phyloP scores from a whole-genome alignment of 2,329 filamentous ascomycete genomes.

The Ophiosphaerella korrae region DNA sequence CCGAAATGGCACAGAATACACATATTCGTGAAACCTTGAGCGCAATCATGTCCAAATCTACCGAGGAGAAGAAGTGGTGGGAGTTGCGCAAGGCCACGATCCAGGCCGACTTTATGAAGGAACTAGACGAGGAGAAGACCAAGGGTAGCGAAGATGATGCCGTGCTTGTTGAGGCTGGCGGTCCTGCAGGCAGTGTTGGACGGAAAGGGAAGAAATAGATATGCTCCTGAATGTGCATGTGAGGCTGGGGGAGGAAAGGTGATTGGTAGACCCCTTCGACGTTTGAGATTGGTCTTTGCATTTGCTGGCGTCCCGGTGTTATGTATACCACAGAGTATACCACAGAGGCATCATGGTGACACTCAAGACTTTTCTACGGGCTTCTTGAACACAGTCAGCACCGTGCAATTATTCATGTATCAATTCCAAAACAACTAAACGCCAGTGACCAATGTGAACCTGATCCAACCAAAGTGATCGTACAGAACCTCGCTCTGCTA shows the following conservation, averaged over 20 bases:
- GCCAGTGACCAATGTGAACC: conserved; percentile 35
- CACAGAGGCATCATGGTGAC: background rate
- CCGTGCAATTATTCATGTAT: conserved; percentile 18
- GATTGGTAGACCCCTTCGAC: too few species aligned
- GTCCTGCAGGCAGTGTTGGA: conserved; percentile 8
- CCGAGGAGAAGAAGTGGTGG: conserved; percentile 89
- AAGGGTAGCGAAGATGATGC: conserved; percentile 29
- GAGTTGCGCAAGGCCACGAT: conserved; percentile 78
- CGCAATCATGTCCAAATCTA: conserved; percentile 73
- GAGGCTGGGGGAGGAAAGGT: background rate
- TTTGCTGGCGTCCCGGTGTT: conserved; percentile 2
- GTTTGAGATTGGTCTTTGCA: background rate
- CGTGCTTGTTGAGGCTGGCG: conserved; percentile 20
- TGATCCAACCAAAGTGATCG: conserved; percentile 26
- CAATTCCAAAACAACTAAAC: conserved; percentile 41
- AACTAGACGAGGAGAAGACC: conserved; percentile 68
- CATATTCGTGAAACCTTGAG: conserved; percentile 74
- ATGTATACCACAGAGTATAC: background rate
- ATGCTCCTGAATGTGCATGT: conserved; percentile 6
- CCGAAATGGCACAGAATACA: conserved; percentile 90
- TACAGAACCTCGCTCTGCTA: conserved; percentile 25
- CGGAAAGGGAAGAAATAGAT: conserved; percentile 34
- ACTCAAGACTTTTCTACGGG: background rate
- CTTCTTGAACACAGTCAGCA: background rate
- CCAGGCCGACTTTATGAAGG: conserved; percentile 79